Base-by-base conservation (phyloP, 1,284 basidiomycete genomes). In the Rhodofomes roseus region DNA sequence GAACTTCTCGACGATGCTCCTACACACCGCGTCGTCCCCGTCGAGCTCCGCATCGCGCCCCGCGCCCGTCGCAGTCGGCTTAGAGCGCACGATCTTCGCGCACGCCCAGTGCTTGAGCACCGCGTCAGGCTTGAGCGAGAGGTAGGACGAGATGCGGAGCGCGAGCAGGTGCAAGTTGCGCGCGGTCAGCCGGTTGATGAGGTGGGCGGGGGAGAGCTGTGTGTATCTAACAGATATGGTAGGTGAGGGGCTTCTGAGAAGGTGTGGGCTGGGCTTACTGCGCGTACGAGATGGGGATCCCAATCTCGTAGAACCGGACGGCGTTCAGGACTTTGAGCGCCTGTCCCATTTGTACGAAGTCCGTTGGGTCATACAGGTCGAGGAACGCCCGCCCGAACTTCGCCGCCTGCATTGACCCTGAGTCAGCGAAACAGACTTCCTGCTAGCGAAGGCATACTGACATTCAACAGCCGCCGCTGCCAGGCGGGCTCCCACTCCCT, bases 21-120 rank as follows among this genome's bases (percentile, higher is more conserved):
- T 78, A 67, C 93, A 95, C 5, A 97, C 79, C 48, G 85, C 86
- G 51, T 92, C 90, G 66, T 97, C 94, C 14, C 83, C 86, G 37
- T 77, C 79, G 2, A 81, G 72, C 55, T 83, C 83, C 0, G 78
- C 78, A 58, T 85, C 84, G 46, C 79, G 79, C 3, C 80, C 80
- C 4, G 77, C 64, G 11, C 80, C 82, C 0, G 81, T 79, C 1
- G 81, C 71, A 0, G 81, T 77, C 0, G 87, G 77, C 64, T 86
- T 84, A 8, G 92, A 86, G 7, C 85, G 84, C 27, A 87, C 74
- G 59, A 99, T 96, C 74, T 97, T 96, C 6, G 93, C 91, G 61
- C 88, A 89, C 0, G 97, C 96, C 97, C 97, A 99, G 71, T 98
- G 96, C 67, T 91, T 93, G 48, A 99, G 79, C 0, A 99, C 95